Evolutionary conservation across 495 filamentous ascomycete genomes (phyloP).

Genomic region (Physcia stellaris): DNA sequence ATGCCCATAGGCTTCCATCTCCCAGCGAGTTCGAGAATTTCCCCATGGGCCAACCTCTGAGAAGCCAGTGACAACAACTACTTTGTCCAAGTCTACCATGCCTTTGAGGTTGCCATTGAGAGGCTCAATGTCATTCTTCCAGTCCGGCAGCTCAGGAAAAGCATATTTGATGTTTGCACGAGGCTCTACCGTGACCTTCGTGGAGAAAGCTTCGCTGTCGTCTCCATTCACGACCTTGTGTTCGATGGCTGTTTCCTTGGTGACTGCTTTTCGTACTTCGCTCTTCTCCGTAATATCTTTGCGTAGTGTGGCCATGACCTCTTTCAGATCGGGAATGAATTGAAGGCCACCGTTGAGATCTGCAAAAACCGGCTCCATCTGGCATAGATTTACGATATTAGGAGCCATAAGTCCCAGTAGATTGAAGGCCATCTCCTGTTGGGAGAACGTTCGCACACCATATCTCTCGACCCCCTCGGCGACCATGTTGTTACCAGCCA

Average conservation of each 20-base stretch:
- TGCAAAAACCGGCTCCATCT: constrained; percentile 87
- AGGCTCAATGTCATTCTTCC: constrained; percentile 80
- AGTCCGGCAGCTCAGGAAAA: constrained; percentile 80
- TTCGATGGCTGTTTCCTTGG: constrained; percentile 90
- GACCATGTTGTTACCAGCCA: constrained; percentile 96
- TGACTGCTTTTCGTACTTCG: constrained; percentile 84
- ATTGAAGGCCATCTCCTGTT: constrained; percentile 99
- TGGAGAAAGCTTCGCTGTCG: constrained; percentile 80
- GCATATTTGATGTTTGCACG: constrained; percentile 96
- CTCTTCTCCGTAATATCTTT: constrained; percentile 89
- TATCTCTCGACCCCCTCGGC: constrained; percentile 93
- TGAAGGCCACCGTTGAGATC: constrained; percentile 96
- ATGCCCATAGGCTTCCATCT: constrained; percentile 94
- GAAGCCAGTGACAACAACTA: constrained; percentile 95
- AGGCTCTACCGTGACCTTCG: constrained; percentile 81
- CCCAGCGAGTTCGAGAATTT: constrained; percentile 94
- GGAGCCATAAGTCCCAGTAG: constrained; percentile 93
- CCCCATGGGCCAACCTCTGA: constrained; percentile 96
- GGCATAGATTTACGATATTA: constrained; percentile 86
- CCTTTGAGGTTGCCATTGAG: constrained; percentile 79
- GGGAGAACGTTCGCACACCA: constrained; percentile 95
- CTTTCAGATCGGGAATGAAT: constrained; percentile 94
- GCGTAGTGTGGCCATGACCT: constrained; percentile 76
- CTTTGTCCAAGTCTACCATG: constrained; percentile 97
- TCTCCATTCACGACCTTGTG: constrained; percentile 97